Percentiles rank a stretch among this genome's conserved stretches.
Evolutionary conservation across 768 basidiomycete genomes (phyloP).

Genomic region (Brasilioporus rufonigricans): DNA sequence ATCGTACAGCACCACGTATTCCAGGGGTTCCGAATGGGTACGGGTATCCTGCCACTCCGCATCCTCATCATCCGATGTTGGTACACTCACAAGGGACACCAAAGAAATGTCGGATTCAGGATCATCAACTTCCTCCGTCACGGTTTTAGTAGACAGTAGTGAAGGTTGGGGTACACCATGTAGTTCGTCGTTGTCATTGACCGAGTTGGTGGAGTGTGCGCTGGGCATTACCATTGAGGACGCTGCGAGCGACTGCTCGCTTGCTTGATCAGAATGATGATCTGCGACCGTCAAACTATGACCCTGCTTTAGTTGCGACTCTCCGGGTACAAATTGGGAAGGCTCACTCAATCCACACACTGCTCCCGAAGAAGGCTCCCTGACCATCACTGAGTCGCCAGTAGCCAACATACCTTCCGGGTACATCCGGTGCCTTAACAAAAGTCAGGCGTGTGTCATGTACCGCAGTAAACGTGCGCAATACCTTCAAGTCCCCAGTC

Average conservation of each 20-base stretch:
- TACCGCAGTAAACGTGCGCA: background rate
- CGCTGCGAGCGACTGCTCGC: conserved; percentile 56
- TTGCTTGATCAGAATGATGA: conserved; percentile 34
- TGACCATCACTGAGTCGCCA: conserved; percentile 67
- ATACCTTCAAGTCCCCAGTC: conserved; percentile 73
- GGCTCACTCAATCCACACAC: conserved; percentile 78
- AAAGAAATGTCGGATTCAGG: conserved; percentile 44
- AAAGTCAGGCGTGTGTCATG: conserved; percentile 1
- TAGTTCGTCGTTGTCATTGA: conserved; percentile 2
- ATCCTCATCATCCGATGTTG: conserved; percentile 54
- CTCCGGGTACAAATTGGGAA: background rate
- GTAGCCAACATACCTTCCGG: conserved; percentile 73
- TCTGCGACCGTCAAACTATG: conserved; percentile 68
- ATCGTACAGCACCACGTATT: conserved; percentile 75
- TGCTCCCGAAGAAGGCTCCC: conserved; percentile 60
- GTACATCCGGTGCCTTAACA: conserved; percentile 63
- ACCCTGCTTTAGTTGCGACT: conserved; percentile 2
- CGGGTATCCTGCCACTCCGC: conserved; percentile 61
- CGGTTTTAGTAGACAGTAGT: conserved; percentile 26
- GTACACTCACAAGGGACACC: conserved; percentile 59
- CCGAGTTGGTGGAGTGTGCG: conserved; percentile 23
- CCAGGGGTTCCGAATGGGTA: conserved; percentile 41
- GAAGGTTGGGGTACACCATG: conserved; percentile 12
- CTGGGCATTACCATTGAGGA: conserved; percentile 68
- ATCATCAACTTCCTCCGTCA: conserved; percentile 38